A percentile compares a stretch with the other conserved stretches of the same genome.
Evolutionary conservation across 2,329 filamentous ascomycete genomes (phyloP).

Genomic region (Fragosphaeria purpurea): DNA sequence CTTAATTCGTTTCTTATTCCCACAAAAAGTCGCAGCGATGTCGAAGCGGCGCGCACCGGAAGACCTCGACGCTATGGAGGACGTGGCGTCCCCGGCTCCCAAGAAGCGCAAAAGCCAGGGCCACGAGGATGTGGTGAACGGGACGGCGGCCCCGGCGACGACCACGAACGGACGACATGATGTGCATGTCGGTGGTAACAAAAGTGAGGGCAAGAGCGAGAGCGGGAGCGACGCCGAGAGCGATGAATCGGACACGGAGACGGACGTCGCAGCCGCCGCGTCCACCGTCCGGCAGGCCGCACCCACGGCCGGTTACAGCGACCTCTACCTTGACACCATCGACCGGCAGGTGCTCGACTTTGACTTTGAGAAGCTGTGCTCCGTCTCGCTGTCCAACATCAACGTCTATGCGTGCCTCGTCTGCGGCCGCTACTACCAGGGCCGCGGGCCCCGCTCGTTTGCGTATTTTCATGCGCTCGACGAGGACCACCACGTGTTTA

Average conservation of each 20-base stretch:
- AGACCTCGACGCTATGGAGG: constrained; percentile 46
- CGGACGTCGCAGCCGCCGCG: constrained; percentile 29
- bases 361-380: constrained; percentile 98
- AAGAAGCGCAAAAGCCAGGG: constrained; percentile 32
- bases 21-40: constrained; percentile 2
- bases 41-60: constrained; percentile 50
- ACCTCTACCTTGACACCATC: constrained; percentile 96
- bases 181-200: background rate
- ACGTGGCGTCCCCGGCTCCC: constrained; percentile 45
- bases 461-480: constrained; percentile 97
- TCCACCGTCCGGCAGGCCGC: constrained; percentile 60
- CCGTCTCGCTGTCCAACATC: constrained; percentile 90
- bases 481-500: constrained; percentile 91
- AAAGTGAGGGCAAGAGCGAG: constrained; percentile 14
- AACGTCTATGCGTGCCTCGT: constrained; percentile 97
- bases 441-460: constrained; percentile 84
- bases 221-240: constrained; percentile 19
- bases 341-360: constrained; percentile 89
- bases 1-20: no score
- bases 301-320: constrained; percentile 79
- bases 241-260: constrained; percentile 28
- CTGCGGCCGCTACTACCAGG: constrained; percentile 96
- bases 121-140: background rate
- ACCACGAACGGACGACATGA: constrained; percentile 13
- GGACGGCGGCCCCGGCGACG: background rate